Evolutionary conservation across 768 basidiomycete genomes (phyloP), one percentile per base, ranked within the genome.

Genomic region (Tylopilus sp.): DNA sequence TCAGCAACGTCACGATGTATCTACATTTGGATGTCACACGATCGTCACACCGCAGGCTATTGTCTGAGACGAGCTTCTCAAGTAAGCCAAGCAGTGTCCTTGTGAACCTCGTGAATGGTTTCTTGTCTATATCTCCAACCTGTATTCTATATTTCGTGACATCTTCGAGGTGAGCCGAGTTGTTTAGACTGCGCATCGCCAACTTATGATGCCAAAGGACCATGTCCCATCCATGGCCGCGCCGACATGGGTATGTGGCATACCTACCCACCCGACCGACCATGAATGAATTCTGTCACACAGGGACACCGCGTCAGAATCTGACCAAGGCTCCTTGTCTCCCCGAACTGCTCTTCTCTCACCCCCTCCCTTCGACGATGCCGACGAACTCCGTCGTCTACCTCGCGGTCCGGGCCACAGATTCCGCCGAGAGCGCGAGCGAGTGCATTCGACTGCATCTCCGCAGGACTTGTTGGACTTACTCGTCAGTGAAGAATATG

Each of bases 401-500:
- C 40, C 56, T 3, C 62, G 69, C 20, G 73, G 71, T 0, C 73
- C 72, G 1, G 58, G 65, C 21, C 26, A 58, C 22, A 64, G 65
- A 30, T 73, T 66, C 50, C 62, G 71, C 12, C 69, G 61, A 13
- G 66, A 69, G 33, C 62, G 73, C 20, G 71, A 73, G 43, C 60
- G 68, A 6, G 63, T 53, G 0, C 70, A 73, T 44, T 67, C 69
- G 1, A 56, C 61, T 18, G 53, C 64, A 6, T 64, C 70, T 5
- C 28, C 57, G 0, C 60, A 57, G 2, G 69, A 72, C 33, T 55
- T 75, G 4, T 30, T 74, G 40, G 49, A 56, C 2, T 53, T 73
- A 26, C 65, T 76, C 25, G 63, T 77, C 33, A 67, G 55, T 47
- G 73, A 73, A 21, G 75, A 77, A 44, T 71, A 73, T 47, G 73